Evolutionary conservation across 352 stramenopile genomes (phyloP), one percentile per base, ranked within the genome.

Genomic region (Globisporangium apiculatum): DNA sequence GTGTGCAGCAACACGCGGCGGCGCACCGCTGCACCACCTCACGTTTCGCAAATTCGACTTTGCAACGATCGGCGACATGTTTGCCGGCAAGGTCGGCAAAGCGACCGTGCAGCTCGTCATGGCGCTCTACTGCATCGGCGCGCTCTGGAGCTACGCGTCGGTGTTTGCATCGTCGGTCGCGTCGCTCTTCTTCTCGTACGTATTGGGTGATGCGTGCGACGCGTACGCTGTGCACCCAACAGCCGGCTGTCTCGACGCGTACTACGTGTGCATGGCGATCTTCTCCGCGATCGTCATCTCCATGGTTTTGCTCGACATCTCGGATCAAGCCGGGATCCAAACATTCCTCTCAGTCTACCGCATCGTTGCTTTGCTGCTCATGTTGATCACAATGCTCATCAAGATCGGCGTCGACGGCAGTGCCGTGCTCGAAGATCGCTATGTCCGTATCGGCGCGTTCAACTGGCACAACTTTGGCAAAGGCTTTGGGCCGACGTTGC

Each of bases 11-110:
- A 79, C 74, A 0, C 72, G 69, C 18, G 68, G 72, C 7, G 70
- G 74, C 14, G 66, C 62, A 7, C 84, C 84, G 18, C 59, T 72
- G 49, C 80, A 94, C 61, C 71, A 78, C 56, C 71, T 94, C 51
- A 91, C 82, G 56, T 92, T 88, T 70, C 84, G 84, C 69, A 94
- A 94, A 66, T 89, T 91, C 60, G 84, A 94, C 57, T 94, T 94
- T 53, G 75, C 79, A 18, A 86, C 73, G 7, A 76, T 94, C 49
- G 82, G 82, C 54, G 79, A 94, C 48, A 87, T 91, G 72, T 94
- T 94, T 64, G 82, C 82, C 48, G 84, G 84, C 17, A 74, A 80
- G 18, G n/a, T 73, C 46, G 84, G 84, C 54, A 89, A 87, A 51
- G 58, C 71, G 10, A 56, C 72, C 0, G 80, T 91, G 54, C 84